Evolutionary conservation across 1,284 basidiomycete genomes (phyloP), one percentile per base, ranked within the genome.

Genomic region (Puccinia triticina): DNA sequence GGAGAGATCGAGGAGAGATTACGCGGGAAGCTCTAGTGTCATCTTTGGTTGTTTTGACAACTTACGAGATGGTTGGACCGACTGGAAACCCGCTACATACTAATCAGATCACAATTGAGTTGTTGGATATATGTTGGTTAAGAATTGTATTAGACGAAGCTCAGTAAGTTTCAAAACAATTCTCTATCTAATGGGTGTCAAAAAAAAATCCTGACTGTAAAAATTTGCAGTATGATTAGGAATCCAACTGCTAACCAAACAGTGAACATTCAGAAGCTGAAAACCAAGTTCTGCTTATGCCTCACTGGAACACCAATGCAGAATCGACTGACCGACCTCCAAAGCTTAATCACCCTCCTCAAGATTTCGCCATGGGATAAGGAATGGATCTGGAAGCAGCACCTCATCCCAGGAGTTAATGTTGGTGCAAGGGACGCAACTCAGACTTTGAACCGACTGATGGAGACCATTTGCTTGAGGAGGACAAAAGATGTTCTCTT

Each of bases 341-440:
- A 69, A 46, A 69, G 67, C 46, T 69, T 69, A 18, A 48, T 69
- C 21, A 46, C 8, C 3, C 37, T 69, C 40, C 67, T 69, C 37
- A 43, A 46, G n/a, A 46, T 69, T 21, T 29, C 8, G 34, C 46
- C 40, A n/a, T 69, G 37, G 67, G 21, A 69, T 26, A 3, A 69
- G 14, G 37, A 69, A 46, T 69, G 67, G 67, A 69, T 43, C 67
- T 69, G 67, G 67, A 5, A n/a, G 14, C 67, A 69, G 46, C 67
- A 69, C 46, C 67, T 69, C 16, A 69, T 46, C 37, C 67, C 67
- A 21, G 37, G 67, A 21, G 46, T 69, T 21, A 69, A 64, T 37
- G 21, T 64, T 14, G 64, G 64, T 10, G 21, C 12, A 10, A 8
- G 3, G 12, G 4, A 11, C 7, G 67, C 43, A 7, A 69, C 46